These are phyloP conservation scores for Scheffersomyces lignosus DNA, from an alignment of 805 yeast genomes.

Conservation along the genomic window DNA sequence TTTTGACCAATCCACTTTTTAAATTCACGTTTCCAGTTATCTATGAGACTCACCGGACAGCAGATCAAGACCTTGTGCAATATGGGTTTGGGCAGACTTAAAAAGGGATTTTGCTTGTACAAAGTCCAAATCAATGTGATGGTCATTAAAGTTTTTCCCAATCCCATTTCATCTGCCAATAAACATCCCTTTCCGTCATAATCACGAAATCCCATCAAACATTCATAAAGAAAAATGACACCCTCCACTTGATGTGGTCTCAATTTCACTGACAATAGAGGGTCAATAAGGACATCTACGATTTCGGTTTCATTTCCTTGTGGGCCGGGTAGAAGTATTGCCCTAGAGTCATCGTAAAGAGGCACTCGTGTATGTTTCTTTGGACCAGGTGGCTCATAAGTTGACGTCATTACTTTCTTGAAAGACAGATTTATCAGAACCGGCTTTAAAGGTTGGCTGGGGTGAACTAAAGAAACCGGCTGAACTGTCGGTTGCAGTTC, in stretches of 20 bases:
- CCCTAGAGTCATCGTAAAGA: not conserved
- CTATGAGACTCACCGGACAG: constrained; percentile 87
- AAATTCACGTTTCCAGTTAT: constrained; percentile 88
- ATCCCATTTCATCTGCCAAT: constrained; percentile 96
- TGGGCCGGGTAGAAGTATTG: constrained; percentile 9
- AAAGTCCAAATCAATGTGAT: constrained; percentile 84
- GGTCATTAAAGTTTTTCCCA: constrained; percentile 82
- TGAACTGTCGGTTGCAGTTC: not conserved
- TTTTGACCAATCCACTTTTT: constrained; percentile 79
- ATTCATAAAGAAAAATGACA: constrained; percentile 74
- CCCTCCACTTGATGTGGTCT: constrained; percentile 89
- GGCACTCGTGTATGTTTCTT: not conserved
- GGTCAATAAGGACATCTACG: constrained; percentile 61
- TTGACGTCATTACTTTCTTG: constrained; percentile 1
- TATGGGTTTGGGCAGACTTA: constrained; percentile 27
- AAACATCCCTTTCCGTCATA: constrained; percentile 66
- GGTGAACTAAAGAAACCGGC: too few relatives aligned
- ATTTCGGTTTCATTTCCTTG: constrained; percentile 2
- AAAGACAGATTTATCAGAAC: constrained; percentile 1
- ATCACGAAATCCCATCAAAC: constrained; percentile 69
- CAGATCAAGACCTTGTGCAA: constrained; percentile 69
- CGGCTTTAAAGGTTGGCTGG: not conserved
- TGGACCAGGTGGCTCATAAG: not conserved
- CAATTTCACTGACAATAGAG: constrained; percentile 49
- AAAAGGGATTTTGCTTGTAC: constrained; percentile 59